Base-by-base conservation (phyloP, 2,329 filamentous ascomycete species). In the Hymenoscyphus scutula region DNA sequence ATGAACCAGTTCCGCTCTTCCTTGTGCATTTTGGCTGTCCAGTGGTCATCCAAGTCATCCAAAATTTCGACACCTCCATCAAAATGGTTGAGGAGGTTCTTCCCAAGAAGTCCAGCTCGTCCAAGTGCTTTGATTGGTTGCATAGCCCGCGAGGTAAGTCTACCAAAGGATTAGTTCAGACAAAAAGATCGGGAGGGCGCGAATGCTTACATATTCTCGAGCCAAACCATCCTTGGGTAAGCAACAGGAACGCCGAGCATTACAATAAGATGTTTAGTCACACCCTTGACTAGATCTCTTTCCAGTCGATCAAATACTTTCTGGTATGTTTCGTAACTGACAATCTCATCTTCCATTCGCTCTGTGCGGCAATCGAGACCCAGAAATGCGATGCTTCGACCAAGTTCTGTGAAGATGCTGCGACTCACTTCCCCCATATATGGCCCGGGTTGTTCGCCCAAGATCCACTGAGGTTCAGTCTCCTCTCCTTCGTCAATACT, bases 21-120 rank as follows among this genome's bases (percentile, higher is more conserved):
- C 74, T 98, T 99, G 79, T 98, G 93, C 73, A 92, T 91, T 74
- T 92, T 96, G 41, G 94, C 91, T 0, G 94, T 97, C 95, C 95
- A 99, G 74, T 99, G 94, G 75, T 98, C 95, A 73, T 97, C 94
- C 10, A 97, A 79, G 70, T 96, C 92, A 73, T 97, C 58, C 30
- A 96, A 80, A 15, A 98, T 90, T 76, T 98, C 95, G 5, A 95
- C 90, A 19, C 92, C 92, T 25, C 92, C 92, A 72, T 97, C 93
- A 69, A 97, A 93, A 68, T 90, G 90, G 78, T 97, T 97, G 45
- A 96, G 81, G 53, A 96, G 86, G 13, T 83, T 82, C 64, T 84
- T 84, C 3, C 92, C 91, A 58, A 98, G 82, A 68, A 96, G 76
- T 1, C 94, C 93, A 38, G 89, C 84, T 71, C 91, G 89, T 45